Evolutionary conservation across 176 grass and related monocot genomes (phyloP), one percentile per base, ranked within the genome.

Genomic region (Musa itinerans): DNA sequence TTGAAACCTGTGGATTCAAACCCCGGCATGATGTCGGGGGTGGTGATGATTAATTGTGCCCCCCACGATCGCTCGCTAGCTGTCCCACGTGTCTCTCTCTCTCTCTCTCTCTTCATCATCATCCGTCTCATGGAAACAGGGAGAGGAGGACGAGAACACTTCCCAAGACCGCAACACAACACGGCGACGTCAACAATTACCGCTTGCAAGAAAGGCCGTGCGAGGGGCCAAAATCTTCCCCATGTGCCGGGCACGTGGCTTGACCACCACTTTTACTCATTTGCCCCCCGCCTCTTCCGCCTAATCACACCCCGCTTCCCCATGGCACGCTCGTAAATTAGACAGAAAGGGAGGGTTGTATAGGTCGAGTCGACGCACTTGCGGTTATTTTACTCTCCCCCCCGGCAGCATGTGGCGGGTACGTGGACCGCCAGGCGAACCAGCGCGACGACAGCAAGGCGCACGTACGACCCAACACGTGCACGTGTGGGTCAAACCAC

Each of bases 1-100:
- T 76, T 11, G 58, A 27, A 63, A 65, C 27, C 27, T 9, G 74
- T 76, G 59, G 59, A 76, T 65, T 65, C 27, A 29, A 77, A 75
- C 25, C 54, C 49, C 75, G 75, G 75, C 74, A 65, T 0, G 2
- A 66, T 77, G 75, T 77, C 61, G 61, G 62, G 61, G 1, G 48
- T 24, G 58, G 61, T 66, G 62, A 77, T 77, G 75, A 66, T 77
- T 65, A 77, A 20, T 56, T 76, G 29, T 76, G 74, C 29, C 55
- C 74, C 34, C 29, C 74, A 76, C 58, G 74, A 76, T 10, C 65
- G 59, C 48, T 43, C 9, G 75, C 75, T 77, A 66, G 74, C 58
- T 76, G 59, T 76, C 75, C 62, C 75, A 76, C 56, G 74, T 77
- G 75, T 77, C 25, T 12, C 75, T 20, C 29, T 29, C 29, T 53